Evolutionary conservation across 306 rosid species (phyloP).

Genomic region (Cotoneaster glaucophyllus): DNA sequence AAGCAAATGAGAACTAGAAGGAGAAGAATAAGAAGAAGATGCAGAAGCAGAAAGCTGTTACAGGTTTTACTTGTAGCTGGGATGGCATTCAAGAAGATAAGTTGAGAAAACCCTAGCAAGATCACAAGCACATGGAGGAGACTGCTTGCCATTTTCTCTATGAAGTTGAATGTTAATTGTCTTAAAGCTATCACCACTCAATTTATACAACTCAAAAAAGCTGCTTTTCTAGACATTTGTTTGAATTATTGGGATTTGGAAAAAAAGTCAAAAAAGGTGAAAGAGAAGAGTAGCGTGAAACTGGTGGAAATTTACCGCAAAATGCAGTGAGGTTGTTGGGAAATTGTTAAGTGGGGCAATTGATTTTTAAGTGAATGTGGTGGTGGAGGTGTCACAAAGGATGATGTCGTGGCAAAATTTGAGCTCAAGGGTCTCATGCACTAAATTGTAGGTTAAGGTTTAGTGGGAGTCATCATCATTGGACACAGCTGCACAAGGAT

Average conservation of each 20-base stretch:
- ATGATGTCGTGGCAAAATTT: slow-evolving; percentile 25
- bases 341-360: neutral
- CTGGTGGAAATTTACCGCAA: slow-evolving; percentile 9
- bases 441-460: slow-evolving; percentile 25
- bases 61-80: slow-evolving; percentile 58
- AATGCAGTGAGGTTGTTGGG: neutral
- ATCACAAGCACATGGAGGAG: slow-evolving; percentile 52
- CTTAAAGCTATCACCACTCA: slow-evolving; percentile 16
- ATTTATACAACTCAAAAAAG: slow-evolving; percentile 40
- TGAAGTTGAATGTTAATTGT: neutral
- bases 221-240: neutral
- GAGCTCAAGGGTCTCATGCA: slow-evolving; percentile 10
- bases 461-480: slow-evolving; percentile 50
- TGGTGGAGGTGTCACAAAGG: slow-evolving; percentile 33
- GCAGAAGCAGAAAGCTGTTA: neutral
- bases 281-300: slow-evolving; percentile 10
- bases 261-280: slow-evolving; percentile 46
- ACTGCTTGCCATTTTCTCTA: slow-evolving; percentile 27
- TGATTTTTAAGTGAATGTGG: slow-evolving; percentile 35
- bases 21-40: neutral
- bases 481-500: slow-evolving; percentile 6
- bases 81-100: slow-evolving; percentile 48
- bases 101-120: slow-evolving; percentile 45
- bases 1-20: neutral
- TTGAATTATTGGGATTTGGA: slow-evolving; percentile 2